phyloP scores from a whole-genome alignment of 441 rosid genomes.

The Gossypium davidsonii region DNA sequence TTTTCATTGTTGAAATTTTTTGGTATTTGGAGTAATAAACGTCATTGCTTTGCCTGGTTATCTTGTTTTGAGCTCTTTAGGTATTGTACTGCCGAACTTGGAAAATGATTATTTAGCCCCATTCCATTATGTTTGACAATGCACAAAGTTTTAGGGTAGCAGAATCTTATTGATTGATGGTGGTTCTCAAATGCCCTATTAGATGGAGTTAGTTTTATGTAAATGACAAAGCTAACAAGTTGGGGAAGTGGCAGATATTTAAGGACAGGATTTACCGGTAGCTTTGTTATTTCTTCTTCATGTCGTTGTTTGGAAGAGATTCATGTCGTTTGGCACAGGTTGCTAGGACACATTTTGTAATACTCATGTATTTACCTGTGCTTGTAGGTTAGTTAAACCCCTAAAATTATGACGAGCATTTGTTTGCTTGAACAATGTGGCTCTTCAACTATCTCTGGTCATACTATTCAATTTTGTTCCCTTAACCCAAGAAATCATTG shows the following conservation, averaged over 20 bases:
- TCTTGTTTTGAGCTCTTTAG: neutral
- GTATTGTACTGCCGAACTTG: neutral
- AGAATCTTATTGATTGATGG: neutral
- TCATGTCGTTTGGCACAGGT: neutral
- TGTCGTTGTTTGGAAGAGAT: neutral
- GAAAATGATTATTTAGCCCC: neutral
- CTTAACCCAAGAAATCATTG: neutral
- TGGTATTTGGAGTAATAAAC: neutral
- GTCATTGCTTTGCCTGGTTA: neutral
- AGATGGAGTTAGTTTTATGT: neutral
- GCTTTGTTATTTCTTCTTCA: neutral
- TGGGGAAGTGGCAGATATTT: neutral
- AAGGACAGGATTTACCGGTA: neutral
- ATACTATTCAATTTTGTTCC: neutral
- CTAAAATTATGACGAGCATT: neutral
- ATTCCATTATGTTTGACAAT: neutral
- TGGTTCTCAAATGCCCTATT: neutral
- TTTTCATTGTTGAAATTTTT: constrained; percentile 9
- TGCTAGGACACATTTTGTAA: neutral
- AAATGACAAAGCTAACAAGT: neutral
- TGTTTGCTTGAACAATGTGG: constrained; percentile 5
- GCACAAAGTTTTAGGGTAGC: neutral
- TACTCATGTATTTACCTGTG: neutral
- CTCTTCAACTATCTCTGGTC: neutral
- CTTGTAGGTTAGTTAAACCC: neutral